These are phyloP conservation scores for Aspergillus tubingensis DNA, from an alignment of 2,329 filamentous ascomycete species.

Conservation along the genomic window DNA sequence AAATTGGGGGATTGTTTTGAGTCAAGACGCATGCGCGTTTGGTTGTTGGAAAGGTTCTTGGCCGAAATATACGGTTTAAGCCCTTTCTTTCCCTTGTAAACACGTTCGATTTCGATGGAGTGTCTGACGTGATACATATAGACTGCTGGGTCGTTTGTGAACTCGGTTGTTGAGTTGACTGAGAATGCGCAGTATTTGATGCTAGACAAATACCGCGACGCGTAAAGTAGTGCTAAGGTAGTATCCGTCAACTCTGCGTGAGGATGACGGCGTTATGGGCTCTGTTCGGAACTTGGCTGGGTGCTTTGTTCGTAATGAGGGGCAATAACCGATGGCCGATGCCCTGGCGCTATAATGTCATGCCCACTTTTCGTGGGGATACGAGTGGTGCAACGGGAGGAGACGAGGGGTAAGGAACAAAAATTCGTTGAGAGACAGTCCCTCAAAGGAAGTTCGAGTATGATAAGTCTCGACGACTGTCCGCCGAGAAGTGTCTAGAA, in stretches of 20 bases:
- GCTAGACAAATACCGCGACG: slow-evolving; percentile 14
- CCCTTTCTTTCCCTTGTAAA: slow-evolving; percentile 12
- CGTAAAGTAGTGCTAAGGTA: slow-evolving; percentile 9
- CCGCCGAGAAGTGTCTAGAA: slow-evolving; percentile 5
- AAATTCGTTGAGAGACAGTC: slow-evolving; percentile 6
- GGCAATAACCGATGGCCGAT: slow-evolving; percentile 3
- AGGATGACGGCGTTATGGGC: background rate
- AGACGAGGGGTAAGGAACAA: slow-evolving; percentile 20
- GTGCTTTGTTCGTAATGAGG: slow-evolving; percentile 4
- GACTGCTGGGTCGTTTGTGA: slow-evolving; percentile 11
- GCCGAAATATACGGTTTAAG: slow-evolving; percentile 1
- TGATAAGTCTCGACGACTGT: background rate
- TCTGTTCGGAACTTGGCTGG: background rate
- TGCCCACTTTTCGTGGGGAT: slow-evolving; percentile 24
- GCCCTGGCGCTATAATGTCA: slow-evolving; percentile 16
- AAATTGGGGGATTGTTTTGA: slow-evolving; percentile 6
- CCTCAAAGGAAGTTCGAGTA: background rate
- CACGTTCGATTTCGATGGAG: slow-evolving; percentile 11
- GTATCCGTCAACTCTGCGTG: background rate
- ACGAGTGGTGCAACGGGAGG: slow-evolving; percentile 13
- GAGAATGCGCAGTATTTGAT: slow-evolving; percentile 5
- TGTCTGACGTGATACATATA: slow-evolving; percentile 27
- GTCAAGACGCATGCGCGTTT: slow-evolving; percentile 14
- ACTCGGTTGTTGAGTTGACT: background rate
- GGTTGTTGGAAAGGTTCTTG: background rate